A percentile compares a stretch with the other conserved stretches of the same genome.
Evolutionary conservation across 495 filamentous ascomycete genomes (phyloP).

Genomic region (Neurospora tetrasperma): DNA sequence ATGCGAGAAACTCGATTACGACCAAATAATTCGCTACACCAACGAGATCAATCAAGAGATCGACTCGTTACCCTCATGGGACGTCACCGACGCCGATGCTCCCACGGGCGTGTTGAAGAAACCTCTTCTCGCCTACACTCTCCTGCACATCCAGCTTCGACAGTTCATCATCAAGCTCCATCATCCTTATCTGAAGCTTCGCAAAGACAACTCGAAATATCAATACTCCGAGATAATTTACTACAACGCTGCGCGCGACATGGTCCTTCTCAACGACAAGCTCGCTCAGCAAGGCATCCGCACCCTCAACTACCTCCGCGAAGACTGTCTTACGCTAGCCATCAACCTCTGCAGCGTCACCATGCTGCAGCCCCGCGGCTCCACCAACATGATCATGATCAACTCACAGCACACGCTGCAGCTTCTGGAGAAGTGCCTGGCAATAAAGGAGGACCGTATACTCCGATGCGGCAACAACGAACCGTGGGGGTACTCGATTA

Average conservation of each 20-base stretch:
- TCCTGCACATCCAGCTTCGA: conserved; percentile 32
- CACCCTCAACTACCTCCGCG: conserved; percentile 30
- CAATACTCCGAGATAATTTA: conserved; percentile 38
- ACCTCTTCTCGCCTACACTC: conserved; percentile 30
- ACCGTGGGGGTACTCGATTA: conserved; percentile 36
- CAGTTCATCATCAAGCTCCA: conserved; percentile 37
- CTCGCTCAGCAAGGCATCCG: conserved; percentile 31
- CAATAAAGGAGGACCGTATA: conserved; percentile 36
- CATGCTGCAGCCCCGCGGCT: conserved; percentile 37
- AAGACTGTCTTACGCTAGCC: conserved; percentile 30
- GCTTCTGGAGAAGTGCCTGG: conserved; percentile 32
- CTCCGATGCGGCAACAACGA: conserved; percentile 36
- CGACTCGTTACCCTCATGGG: conserved; percentile 33
- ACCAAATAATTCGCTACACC: conserved; percentile 34
- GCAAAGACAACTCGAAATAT: conserved; percentile 31
- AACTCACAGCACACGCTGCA: conserved; percentile 34
- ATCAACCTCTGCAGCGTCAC: conserved; percentile 39
- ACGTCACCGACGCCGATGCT: conserved; percentile 14
- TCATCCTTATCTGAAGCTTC: conserved; percentile 31
- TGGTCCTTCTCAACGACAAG: conserved; percentile 32
- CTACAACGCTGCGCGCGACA: conserved; percentile 37
- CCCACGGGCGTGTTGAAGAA: conserved; percentile 14
- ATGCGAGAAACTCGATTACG: conserved; percentile 28
- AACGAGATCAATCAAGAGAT: conserved; percentile 35
- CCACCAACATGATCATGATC: conserved; percentile 34